Percentiles rank a stretch among this genome's conserved stretches.
Evolutionary conservation across 2,329 filamentous ascomycete species (phyloP).

Genomic region (Ascocoryne sarcoides): DNA sequence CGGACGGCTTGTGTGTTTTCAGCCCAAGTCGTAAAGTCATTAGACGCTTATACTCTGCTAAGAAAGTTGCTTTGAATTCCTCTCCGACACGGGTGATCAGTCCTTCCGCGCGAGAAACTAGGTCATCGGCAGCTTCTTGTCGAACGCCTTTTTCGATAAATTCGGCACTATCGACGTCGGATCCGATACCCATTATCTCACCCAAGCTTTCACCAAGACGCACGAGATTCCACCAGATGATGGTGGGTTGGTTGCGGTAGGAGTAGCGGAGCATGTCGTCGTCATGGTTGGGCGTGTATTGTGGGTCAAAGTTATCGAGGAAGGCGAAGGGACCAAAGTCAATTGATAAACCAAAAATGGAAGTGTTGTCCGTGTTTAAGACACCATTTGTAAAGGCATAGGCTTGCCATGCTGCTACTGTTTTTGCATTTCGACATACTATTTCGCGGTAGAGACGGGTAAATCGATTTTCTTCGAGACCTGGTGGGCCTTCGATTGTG

Average conservation of each 20-base stretch:
- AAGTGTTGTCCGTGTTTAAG: conserved; percentile 96
- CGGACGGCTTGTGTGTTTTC: conserved; percentile 55
- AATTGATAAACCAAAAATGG: conserved; percentile 76
- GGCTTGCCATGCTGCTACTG: conserved; percentile 89
- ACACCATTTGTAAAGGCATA: conserved; percentile 99
- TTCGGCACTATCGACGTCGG: conserved; percentile 57
- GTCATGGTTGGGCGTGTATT: conserved; percentile 95
- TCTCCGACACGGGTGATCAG: conserved; percentile 74
- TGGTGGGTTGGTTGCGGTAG: conserved; percentile 88
- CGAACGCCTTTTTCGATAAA: conserved; percentile 67
- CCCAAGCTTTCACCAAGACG: conserved; percentile 82
- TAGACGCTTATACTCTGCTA: conserved; percentile 78
- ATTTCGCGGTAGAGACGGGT: conserved; percentile 81
- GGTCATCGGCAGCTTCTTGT: conserved; percentile 56
- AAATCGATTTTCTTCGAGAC: conserved; percentile 75
- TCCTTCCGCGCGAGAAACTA: conserved; percentile 72
- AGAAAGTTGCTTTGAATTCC: conserved; percentile 81
- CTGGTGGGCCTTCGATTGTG: conserved; percentile 56
- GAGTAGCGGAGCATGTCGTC: conserved; percentile 80
- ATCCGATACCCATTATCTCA: conserved; percentile 75
- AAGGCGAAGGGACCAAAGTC: conserved; percentile 98
- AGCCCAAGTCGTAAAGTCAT: conserved; percentile 78
- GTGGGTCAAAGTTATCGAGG: conserved; percentile 91
- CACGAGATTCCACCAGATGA: conserved; percentile 98
- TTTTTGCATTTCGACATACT: conserved; percentile 72